A percentile compares a stretch with the other conserved stretches of the same genome.
Conservation (phyloP, 1,284 basidiomycete genomes). For the Ceratobasidium sp. region DNA sequence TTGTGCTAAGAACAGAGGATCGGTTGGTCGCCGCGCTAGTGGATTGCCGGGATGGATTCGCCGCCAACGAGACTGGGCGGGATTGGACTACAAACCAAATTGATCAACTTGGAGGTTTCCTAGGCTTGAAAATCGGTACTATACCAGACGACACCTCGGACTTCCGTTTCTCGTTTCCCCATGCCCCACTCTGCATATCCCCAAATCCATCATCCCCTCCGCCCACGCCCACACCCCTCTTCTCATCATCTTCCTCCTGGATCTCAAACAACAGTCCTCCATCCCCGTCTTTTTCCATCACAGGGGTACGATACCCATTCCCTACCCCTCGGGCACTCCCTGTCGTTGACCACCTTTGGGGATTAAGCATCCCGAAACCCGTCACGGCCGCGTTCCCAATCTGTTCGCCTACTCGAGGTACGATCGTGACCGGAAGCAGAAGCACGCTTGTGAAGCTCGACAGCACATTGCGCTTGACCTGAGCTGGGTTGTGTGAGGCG, state of each 20-base stretch:
- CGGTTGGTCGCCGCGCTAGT: conserved; percentile 36
- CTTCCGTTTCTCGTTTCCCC: conserved; percentile 38
- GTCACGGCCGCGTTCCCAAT: conserved; percentile 86
- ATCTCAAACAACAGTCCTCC: conserved; percentile 73
- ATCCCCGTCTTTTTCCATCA: conserved; percentile 57
- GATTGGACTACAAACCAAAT: neutral
- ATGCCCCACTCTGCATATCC: conserved; percentile 33
- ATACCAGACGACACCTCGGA: conserved; percentile 36
- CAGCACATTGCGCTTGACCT: conserved; percentile 92
- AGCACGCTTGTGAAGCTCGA: conserved; percentile 93
- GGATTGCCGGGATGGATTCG: conserved; percentile 18
- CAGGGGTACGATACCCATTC: conserved; percentile 45
- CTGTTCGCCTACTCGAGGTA: conserved; percentile 80
- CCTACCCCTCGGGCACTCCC: conserved; percentile 61
- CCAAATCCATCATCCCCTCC: conserved; percentile 39
- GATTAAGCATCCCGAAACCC: conserved; percentile 89
- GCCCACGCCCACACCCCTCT: neutral
- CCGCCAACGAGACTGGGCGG: conserved; percentile 17
- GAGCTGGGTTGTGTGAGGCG: conserved; percentile 88
- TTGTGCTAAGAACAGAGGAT: conserved; percentile 44
- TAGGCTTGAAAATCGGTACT: neutral
- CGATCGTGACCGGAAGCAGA: conserved; percentile 94
- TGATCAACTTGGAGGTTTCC: neutral
- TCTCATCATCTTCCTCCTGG: conserved; percentile 67
- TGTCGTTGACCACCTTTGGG: conserved; percentile 76